Evolutionary conservation across 345 rosid genomes (phyloP), one percentile per base, ranked within the genome.

Genomic region (Euphorbia peplus): DNA sequence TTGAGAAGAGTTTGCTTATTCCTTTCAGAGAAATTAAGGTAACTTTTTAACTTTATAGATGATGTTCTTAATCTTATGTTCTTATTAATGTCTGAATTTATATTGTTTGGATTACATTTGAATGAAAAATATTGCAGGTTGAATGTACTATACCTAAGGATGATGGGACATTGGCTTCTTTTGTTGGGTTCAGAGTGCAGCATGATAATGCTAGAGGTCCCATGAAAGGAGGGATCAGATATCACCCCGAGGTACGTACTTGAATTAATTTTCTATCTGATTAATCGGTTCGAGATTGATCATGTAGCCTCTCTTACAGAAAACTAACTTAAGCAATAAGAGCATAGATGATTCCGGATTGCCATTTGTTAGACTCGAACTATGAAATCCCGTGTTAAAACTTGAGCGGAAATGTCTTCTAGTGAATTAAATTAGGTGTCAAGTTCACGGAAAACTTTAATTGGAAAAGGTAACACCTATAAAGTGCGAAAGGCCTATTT

Each of bases 191-290:
- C 75, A 84, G 96, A 71, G 81, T 95, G 75, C 99, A 95, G 68
- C 99, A 91, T 62, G 99, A 95, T 82, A 95, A 95, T 85, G 93
- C 96, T 26, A 84, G 99, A 72, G 99, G 99, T 56, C 99, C 99
- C 32, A 91, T 91, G 99, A 95, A 95, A 72, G 99, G 99, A 67
- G 99, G 97, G 53, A 95, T 95, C 81, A 81, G 99, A 91, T 91
- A 88, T 75, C 99, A 95, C 67, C 99, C 92, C 2, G 96, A 95
- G 97, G 97, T 90, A 75, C 22, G n/a, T n/a, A n/a, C n/a, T n/a
- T n/a, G n/a, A n/a, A 4, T 7, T 52, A 8, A 0, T n/a, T 15
- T 0, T 16, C n/a, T 16, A 48, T 48, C 3, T 14, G 37, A 32
- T 32, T 32, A 32, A 42, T 42, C 47, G 8, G 47, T 42, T 42